Percentiles rank a stretch among this genome's conserved stretches.
Evolutionary conservation across 176 grass and related monocot species (phyloP).

Genomic region (Aegilops sharonensis): DNA sequence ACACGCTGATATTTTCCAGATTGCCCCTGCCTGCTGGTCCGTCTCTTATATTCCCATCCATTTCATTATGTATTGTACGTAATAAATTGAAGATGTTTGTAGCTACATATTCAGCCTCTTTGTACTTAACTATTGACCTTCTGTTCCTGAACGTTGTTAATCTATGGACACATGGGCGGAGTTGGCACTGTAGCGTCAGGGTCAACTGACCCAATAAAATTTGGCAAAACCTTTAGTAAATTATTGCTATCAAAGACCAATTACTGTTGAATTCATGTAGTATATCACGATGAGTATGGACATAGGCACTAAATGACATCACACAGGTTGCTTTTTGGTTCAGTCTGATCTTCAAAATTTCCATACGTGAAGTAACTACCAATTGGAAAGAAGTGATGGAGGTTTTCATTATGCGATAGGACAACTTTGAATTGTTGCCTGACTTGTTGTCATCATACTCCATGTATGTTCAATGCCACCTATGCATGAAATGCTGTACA

Average conservation of each 20-base stretch:
- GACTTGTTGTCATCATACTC: background rate
- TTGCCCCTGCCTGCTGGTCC: slow-evolving; percentile 65
- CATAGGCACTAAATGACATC: slow-evolving; percentile 13
- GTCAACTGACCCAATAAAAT: background rate
- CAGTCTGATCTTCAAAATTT: background rate
- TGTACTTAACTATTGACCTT: background rate
- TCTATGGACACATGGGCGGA: background rate
- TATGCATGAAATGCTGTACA: slow-evolving; percentile 13
- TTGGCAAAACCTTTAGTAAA: background rate
- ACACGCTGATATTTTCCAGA: slow-evolving; percentile 46
- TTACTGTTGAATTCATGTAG: background rate
- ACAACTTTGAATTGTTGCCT: background rate
- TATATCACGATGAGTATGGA: background rate
- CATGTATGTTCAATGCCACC: background rate
- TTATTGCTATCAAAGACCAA: background rate
- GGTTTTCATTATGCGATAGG: background rate
- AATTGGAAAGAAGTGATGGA: background rate
- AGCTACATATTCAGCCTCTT: slow-evolving; percentile 11
- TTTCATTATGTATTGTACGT: background rate
- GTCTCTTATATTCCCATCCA: slow-evolving; percentile 23
- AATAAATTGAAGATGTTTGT: slow-evolving; percentile 1
- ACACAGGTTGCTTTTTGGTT: background rate
- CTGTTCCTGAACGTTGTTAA: background rate
- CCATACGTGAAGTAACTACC: background rate
- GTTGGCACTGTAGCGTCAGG: background rate